Conservation (phyloP, 202 grass and related monocot species). For the Panicum hallii region DNA sequence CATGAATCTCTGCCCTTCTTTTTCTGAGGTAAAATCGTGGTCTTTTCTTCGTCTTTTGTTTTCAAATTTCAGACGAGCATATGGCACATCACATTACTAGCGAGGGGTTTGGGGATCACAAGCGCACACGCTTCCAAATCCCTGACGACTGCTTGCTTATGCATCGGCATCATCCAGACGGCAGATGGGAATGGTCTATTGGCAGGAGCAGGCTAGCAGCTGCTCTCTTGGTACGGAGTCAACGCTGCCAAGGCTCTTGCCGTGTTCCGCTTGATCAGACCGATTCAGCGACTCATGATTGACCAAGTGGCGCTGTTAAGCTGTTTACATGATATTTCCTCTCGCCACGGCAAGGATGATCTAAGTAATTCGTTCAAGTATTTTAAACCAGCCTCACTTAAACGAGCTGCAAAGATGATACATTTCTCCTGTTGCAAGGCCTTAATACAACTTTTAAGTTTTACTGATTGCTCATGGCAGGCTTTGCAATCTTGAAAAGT, state of each 20-base stretch:
- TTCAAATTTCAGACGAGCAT: background rate
- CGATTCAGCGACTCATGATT: background rate
- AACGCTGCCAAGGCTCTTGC: background rate
- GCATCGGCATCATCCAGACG: background rate
- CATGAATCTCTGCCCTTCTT: background rate
- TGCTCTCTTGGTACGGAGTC: background rate
- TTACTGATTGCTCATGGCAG: background rate
- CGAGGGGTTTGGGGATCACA: background rate
- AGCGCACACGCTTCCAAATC: background rate
- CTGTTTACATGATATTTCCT: background rate
- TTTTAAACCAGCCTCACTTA: background rate
- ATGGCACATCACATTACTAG: background rate
- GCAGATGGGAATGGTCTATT: slow-evolving; percentile 11
- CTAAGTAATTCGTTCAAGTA: too few relatives aligned
- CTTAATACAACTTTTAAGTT: background rate
- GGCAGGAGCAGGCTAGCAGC: background rate
- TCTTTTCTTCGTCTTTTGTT: background rate
- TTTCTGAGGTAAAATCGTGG: background rate
- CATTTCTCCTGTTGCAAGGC: background rate
- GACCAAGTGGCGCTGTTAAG: background rate
- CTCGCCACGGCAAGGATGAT: background rate
- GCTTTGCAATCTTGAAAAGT: too few relatives aligned
- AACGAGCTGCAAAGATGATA: background rate
- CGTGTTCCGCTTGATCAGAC: background rate
- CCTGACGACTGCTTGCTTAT: background rate